Evolutionary conservation across 306 rosid genomes (phyloP).

Genomic region (Canavalia gladiata): DNA sequence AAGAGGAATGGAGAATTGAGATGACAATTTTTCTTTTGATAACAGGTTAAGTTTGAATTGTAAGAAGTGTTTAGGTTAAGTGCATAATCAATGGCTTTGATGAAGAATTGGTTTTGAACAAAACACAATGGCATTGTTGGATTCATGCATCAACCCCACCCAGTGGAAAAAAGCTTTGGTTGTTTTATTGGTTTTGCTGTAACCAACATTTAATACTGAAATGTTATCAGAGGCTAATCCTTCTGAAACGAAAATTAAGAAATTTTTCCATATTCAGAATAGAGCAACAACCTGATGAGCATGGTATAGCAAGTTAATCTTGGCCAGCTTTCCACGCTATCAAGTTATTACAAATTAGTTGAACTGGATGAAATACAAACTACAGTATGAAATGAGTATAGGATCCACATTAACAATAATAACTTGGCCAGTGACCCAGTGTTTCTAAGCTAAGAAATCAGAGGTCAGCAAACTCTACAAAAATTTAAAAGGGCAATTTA

Average conservation of each 20-base stretch:
- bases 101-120: conserved; percentile 5
- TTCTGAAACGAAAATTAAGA: not conserved
- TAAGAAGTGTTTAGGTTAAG: not conserved
- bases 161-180: not conserved
- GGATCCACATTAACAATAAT: conserved; percentile 2
- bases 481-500: not conserved
- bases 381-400: not conserved
- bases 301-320: conserved; percentile 19
- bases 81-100: not conserved
- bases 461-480: not conserved
- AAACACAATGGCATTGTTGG: not conserved
- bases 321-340: not conserved
- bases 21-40: conserved; percentile 21
- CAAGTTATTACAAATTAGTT: not conserved
- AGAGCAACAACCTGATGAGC: not conserved
- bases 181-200: not conserved
- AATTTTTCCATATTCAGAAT: not conserved
- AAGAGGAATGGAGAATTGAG: conserved; percentile 1
- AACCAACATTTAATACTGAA: not conserved
- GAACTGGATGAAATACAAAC: not conserved
- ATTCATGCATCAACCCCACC: not conserved
- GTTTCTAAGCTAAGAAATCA: conserved; percentile 22
- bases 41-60: not conserved
- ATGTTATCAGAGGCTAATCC: not conserved
- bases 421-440: conserved; percentile 8